Evolutionary conservation across 2,329 filamentous ascomycete genomes (phyloP), one percentile per base, ranked within the genome.

Genomic region (Cladorrhinum sp.): DNA sequence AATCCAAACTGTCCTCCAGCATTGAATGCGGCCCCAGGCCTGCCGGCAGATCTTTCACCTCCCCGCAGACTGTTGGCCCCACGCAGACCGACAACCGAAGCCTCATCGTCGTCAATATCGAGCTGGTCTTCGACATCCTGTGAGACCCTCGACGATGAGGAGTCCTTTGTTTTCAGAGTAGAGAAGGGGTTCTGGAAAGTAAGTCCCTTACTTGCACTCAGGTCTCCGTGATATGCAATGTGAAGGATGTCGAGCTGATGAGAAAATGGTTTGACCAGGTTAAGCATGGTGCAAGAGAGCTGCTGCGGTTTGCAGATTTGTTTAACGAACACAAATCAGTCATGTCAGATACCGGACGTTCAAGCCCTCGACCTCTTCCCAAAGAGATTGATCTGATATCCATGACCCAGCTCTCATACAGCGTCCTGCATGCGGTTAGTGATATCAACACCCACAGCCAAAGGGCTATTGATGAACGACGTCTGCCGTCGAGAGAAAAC

Each of bases 121-220:
- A 48, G 23, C 16, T 36, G n/a, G n/a, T n/a, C n/a, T n/a, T n/a
- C n/a, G n/a, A n/a, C n/a, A n/a, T n/a, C 53, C 53, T 49, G 20
- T 9, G 36, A 49, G 41, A 7, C 24, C 2, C 41, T 24, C 1
- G 10, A 18, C 1, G 10, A 18, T 6, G 38, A 50, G 7, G 53
- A 57, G 9, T 32, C 56, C 16, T 49, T 54, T 52, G 41, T n/a
- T 10, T 64, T 59, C 57, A 59, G 55, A 20, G 38, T 64, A 18
- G 62, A 64, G 36, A 64, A 56, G 29, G 59, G 59, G 2, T 64
- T 64, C 41, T 64, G 62, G 62, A 62, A 49, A 45, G 62, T 61
- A 13, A 57, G 49, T 55, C 36, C n/a, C n/a, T n/a, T n/a, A n/a
- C n/a, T 24, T n/a, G 8, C 41, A 18, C 16, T 18, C 16, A 18